Base-by-base conservation (phyloP, 2,329 filamentous ascomycete species). In the Epicoccum nigrum region DNA sequence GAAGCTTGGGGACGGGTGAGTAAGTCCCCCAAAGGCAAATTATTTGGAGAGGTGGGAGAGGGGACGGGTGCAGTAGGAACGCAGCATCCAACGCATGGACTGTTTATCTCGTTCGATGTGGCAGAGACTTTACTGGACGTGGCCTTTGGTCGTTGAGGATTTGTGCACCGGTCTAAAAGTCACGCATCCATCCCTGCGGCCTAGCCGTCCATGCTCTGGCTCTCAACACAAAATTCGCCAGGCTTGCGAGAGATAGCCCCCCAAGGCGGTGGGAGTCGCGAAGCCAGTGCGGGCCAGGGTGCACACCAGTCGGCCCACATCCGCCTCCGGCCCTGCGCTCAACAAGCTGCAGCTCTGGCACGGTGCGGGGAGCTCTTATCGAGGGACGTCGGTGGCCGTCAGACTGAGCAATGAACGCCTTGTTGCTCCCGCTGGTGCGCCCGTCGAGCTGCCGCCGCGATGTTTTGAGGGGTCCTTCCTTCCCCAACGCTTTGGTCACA, bases 121-220 rank as follows among this genome's bases (percentile, higher is more conserved):
- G 56, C 54, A 58, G 55, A 55, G 51, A 52, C 50, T 51, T 49
- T 44, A 43, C 52, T 37, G 46, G 51, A 52, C 47, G 56, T 46
- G 48, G 51, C 30, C 35, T 54, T 35, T 53, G 54, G 52, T 59
- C 64, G 68, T 71, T 69, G 66, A 72, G 69, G 59, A 68, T 60
- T 64, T 34, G 42, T 66, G 54, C 58, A 58, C 58, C 61, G 59
- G 53, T 59, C 66, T 62, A 69, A 68, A 70, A 69, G 61, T 56
- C 59, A 49, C 34, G 32, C 54, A 67, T 58, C 65, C 67, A 67
- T 58, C 67, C 67, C 66, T 70, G 67, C 57, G 43, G 47, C 46
- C 46, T 52, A 58, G 62, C 54, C 55, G 60, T 54, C 59, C 35
- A 57, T 64, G 61, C 59, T 61, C 52, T 58, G 60, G 56, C 53